Evolutionary conservation across 1,284 basidiomycete species (phyloP).

Genomic region (Stereum hirsutum): DNA sequence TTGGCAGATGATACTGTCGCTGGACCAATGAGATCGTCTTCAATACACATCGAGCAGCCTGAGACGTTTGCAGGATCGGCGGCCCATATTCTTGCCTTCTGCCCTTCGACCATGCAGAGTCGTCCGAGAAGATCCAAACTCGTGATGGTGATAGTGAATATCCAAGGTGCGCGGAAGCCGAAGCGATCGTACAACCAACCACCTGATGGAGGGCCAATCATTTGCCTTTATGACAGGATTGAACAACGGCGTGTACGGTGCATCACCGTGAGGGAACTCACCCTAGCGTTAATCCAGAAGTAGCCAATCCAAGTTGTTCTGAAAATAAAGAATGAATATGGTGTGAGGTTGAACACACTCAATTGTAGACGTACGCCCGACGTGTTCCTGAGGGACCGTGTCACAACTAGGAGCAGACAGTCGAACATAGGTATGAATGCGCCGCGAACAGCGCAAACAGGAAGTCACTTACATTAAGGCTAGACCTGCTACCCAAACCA

Average conservation of each 20-base stretch:
- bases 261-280: conserved; percentile 19
- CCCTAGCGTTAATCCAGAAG: conserved; percentile 65
- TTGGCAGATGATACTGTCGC: too few species aligned
- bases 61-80: conserved; percentile 37
- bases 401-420: conserved; percentile 45
- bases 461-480: conserved; percentile 52
- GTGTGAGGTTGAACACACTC: too few species aligned
- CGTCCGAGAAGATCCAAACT: conserved; percentile 55
- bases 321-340: too few species aligned
- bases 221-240: conserved; percentile 20
- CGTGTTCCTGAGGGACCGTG: conserved; percentile 43
- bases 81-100: conserved; percentile 44
- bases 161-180: conserved; percentile 68
- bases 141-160: conserved; percentile 57
- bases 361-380: conserved; percentile 54
- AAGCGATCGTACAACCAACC: conserved; percentile 58
- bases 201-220: conserved; percentile 64
- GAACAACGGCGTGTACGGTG: not conserved
- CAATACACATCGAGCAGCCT: too few species aligned
- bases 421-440: too few species aligned
- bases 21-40: too few species aligned
- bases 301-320: conserved; percentile 69
- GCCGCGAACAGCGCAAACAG: conserved; percentile 6
- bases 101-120: conserved; percentile 53
- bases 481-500: conserved; percentile 70